phyloP scores from a whole-genome alignment of 2,329 filamentous ascomycete species.

The Talaromyces sp. region DNA sequence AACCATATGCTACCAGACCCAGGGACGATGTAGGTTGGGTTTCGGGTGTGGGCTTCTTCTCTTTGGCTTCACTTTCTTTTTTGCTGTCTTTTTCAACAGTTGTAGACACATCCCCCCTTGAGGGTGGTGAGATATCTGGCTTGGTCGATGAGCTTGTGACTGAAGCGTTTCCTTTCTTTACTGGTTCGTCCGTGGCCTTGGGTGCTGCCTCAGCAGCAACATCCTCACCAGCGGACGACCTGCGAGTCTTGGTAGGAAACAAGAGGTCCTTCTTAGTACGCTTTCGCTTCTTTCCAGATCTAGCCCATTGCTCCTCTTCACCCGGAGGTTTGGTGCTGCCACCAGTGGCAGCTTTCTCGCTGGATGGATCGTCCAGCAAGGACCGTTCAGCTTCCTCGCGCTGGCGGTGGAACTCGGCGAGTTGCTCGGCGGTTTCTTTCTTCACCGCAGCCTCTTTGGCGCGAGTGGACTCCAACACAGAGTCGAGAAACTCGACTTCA shows the following conservation, averaged over 20 bases:
- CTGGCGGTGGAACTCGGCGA: conserved; percentile 55
- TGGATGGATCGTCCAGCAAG: conserved; percentile 33
- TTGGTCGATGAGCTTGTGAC: neutral
- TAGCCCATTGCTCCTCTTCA: conserved; percentile 45
- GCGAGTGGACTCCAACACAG: conserved; percentile 52
- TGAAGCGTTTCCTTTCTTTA: neutral
- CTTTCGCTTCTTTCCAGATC: conserved; percentile 48
- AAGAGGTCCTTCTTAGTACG: conserved; percentile 42
- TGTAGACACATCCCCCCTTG: neutral
- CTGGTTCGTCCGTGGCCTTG: neutral
- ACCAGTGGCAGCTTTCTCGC: conserved; percentile 15
- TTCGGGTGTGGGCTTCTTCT: neutral
- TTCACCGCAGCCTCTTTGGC: conserved; percentile 53
- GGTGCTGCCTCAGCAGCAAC: conserved; percentile 10
- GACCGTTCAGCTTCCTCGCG: conserved; percentile 56
- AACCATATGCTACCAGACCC: conserved; percentile 35
- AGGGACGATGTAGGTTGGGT: conserved; percentile 21
- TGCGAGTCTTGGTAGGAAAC: conserved; percentile 39
- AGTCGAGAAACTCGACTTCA: conserved; percentile 50
- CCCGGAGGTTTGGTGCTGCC: conserved; percentile 20
- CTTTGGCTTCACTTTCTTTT: neutral
- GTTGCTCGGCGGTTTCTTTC: conserved; percentile 54
- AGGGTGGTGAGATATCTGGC: neutral
- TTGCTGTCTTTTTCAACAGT: neutral
- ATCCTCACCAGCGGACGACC: conserved; percentile 26